Evolutionary conservation across 2,329 filamentous ascomycete species (phyloP), one percentile per base, ranked within the genome.

Genomic region (Diaporthe sp.): DNA sequence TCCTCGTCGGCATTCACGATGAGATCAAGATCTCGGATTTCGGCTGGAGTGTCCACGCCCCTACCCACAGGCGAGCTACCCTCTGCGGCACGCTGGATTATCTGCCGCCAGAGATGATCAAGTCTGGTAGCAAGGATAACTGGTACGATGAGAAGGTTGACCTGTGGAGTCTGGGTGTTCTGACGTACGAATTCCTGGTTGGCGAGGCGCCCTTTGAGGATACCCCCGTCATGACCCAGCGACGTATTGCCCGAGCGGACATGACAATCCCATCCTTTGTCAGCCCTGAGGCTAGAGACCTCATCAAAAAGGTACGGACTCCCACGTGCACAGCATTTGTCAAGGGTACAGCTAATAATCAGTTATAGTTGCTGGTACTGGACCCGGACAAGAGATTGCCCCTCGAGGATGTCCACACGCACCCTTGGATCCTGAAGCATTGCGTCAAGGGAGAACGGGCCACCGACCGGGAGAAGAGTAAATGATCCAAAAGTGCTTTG

Each of bases 1-100:
- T 98, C 78, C 90, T 98, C 31, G 93, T 98, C 42, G 96, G 96
- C 20, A 95, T 98, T 76, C 96, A 98, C 82, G 97, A 96, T 79
- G 97, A 99, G 88, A 96, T 99, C 87, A 99, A 99, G 86, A 96
- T 99, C 82, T 97, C 95, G 6, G 97, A 99, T 85, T 99, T 98
- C 82, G 96, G 97, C 68, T 99, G 97, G 97, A 97, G 94, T 83
- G 97, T 98, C 5, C 97, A 99, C 85, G 97, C 97, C 7, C 97
- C 97, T 39, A 98, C 98, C 85, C 97, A 96, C 86, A 89, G 97
- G 80, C 90, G 97, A 77, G 94, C 96, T 82, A 99, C 97, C 74
- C 96, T 98, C 92, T 99, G 97, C 84, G 97, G 97, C 78, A 99
- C 97, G 25, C 91, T 98, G 57, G 97, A 99, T 86, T 99, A 99